phyloP scores from a whole-genome alignment of 352 stramenopile genomes.

The Thraustotheca clavata region DNA sequence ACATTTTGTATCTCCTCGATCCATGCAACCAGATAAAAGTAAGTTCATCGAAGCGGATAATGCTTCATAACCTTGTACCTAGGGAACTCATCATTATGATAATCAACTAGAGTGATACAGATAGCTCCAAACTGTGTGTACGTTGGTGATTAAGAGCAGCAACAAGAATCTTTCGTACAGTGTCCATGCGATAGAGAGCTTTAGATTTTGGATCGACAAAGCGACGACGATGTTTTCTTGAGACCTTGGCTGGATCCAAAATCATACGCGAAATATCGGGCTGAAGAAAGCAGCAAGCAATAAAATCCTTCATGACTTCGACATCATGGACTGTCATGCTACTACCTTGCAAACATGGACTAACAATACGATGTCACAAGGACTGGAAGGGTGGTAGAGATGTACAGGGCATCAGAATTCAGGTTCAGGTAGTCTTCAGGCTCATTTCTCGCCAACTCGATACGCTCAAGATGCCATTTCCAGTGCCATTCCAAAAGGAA shows the following conservation, averaged over 20 bases:
- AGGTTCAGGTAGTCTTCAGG: slow-evolving; percentile 37
- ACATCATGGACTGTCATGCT: slow-evolving; percentile 61
- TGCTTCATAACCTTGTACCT: slow-evolving; percentile 39
- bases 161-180: slow-evolving; percentile 61
- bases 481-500: slow-evolving; percentile 75
- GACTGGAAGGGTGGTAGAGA: not conserved
- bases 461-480: slow-evolving; percentile 52
- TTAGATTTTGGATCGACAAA: slow-evolving; percentile 53
- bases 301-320: slow-evolving; percentile 80
- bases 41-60: slow-evolving; percentile 45
- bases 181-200: slow-evolving; percentile 54
- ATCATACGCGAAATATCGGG: slow-evolving; percentile 36
- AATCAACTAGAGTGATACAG: slow-evolving; percentile 8
- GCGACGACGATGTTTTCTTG: slow-evolving; percentile 45
- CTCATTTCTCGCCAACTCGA: slow-evolving; percentile 29
- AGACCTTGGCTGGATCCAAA: slow-evolving; percentile 22
- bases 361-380: not conserved
- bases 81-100: not conserved
- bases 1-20: slow-evolving; percentile 52
- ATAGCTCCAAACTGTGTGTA: slow-evolving; percentile 44
- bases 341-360: slow-evolving; percentile 8
- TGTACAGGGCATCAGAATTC: slow-evolving; percentile 9
- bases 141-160: slow-evolving; percentile 63
- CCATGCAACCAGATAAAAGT: slow-evolving; percentile 50
- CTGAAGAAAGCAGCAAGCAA: slow-evolving; percentile 72